Evolutionary conservation across 495 filamentous ascomycete genomes (phyloP).

Genomic region (Penicillium arizonense): DNA sequence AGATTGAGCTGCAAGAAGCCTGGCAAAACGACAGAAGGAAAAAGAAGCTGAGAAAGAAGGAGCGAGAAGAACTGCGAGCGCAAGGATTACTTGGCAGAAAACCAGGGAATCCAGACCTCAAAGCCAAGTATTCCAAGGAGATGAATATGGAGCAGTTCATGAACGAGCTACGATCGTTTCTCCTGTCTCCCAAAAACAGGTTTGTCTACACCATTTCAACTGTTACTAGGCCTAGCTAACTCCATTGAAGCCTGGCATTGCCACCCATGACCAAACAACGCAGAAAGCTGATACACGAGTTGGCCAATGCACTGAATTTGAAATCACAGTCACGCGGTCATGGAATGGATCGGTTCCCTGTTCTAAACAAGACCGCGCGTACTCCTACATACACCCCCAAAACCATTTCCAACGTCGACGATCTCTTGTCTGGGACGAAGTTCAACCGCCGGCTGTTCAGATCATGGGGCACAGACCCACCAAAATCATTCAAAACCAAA

Average conservation of each 20-base stretch:
- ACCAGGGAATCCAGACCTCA: slow-evolving; percentile 60
- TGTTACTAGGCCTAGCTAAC: slow-evolving; percentile 4
- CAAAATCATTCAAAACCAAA: slow-evolving; percentile 27
- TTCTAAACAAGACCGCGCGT: slow-evolving; percentile 68
- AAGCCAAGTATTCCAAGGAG: slow-evolving; percentile 68
- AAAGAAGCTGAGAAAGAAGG: slow-evolving; percentile 76
- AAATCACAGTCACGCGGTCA: slow-evolving; percentile 83
- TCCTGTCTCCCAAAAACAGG: slow-evolving; percentile 62
- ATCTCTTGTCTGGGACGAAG: slow-evolving; percentile 31
- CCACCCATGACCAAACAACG: slow-evolving; percentile 80
- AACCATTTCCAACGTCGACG: slow-evolving; percentile 36
- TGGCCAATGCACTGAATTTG: slow-evolving; percentile 67
- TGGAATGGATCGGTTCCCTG: slow-evolving; percentile 69
- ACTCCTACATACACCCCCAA: slow-evolving; percentile 55
- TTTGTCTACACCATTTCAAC: slow-evolving; percentile 34
- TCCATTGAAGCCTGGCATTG: slow-evolving; percentile 60
- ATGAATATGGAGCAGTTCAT: slow-evolving; percentile 71
- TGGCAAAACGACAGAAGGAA: slow-evolving; percentile 79
- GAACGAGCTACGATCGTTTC: slow-evolving; percentile 67
- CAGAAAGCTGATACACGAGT: slow-evolving; percentile 73
- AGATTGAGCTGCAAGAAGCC: slow-evolving; percentile 53
- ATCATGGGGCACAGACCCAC: slow-evolving; percentile 23
- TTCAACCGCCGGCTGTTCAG: slow-evolving; percentile 34
- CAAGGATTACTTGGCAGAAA: slow-evolving; percentile 76
- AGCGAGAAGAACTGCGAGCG: slow-evolving; percentile 73